Evolutionary conservation across 2,329 filamentous ascomycete genomes (phyloP).

Genomic region (Arachnomyces sp.): DNA sequence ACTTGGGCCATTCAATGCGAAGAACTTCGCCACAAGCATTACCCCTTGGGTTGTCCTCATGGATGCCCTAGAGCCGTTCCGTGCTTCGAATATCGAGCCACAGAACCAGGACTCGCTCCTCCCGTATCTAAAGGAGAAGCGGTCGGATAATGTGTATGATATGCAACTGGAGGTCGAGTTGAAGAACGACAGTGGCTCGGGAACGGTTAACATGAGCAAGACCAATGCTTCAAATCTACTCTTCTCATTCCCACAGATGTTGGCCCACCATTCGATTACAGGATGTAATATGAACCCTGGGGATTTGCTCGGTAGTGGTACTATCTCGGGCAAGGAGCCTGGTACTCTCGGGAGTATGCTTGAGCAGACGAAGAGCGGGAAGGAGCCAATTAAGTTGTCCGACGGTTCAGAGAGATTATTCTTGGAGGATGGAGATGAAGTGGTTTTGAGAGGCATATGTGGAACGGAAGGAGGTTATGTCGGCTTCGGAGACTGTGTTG

Average conservation of each 20-base stretch:
- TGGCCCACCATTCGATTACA: conserved; percentile 69
- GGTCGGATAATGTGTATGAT: conserved; percentile 55
- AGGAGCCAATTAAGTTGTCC: conserved; percentile 53
- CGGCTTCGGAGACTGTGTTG: conserved; percentile 68
- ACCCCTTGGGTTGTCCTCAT: conserved; percentile 71
- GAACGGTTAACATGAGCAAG: conserved; percentile 51
- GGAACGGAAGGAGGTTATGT: conserved; percentile 61
- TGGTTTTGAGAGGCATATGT: conserved; percentile 59
- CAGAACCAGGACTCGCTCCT: conserved; percentile 49
- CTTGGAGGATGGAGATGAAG: conserved; percentile 65
- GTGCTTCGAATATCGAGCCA: conserved; percentile 44
- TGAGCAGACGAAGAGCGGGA: conserved; percentile 65
- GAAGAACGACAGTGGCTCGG: conserved; percentile 35
- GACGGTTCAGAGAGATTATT: conserved; percentile 63
- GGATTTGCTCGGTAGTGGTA: conserved; percentile 70
- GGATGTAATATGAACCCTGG: conserved; percentile 68
- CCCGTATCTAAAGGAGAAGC: conserved; percentile 58
- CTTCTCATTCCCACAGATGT: conserved; percentile 79
- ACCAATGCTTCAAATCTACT: conserved; percentile 61
- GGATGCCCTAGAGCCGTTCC: conserved; percentile 66
- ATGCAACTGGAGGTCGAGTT: conserved; percentile 61
- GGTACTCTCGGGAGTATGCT: conserved; percentile 60
- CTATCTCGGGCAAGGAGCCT: conserved; percentile 60
- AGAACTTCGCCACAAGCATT: conserved; percentile 75
- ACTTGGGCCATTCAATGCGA: conserved; percentile 72